Evolutionary conservation across 768 basidiomycete species (phyloP).

Genomic region (Auricularia auricula-judae): DNA sequence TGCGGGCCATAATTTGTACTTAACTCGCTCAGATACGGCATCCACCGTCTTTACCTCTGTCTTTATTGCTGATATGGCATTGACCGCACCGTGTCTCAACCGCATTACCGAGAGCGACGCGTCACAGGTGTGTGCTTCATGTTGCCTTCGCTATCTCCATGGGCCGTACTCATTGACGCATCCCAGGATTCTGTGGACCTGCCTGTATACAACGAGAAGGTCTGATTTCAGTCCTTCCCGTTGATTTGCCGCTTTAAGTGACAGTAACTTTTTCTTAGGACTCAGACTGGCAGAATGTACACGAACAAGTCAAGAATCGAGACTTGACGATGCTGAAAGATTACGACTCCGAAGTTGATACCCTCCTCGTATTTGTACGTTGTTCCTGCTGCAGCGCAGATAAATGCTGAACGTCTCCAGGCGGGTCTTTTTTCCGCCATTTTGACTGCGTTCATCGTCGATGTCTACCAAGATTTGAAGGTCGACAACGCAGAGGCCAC

Average conservation of each 20-base stretch:
- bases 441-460: background rate
- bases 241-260: background rate
- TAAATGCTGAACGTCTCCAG: background rate
- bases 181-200: background rate
- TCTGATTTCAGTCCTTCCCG: background rate
- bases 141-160: too few species aligned
- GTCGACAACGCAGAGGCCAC: background rate
- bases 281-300: background rate
- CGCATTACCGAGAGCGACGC: too few species aligned
- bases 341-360: background rate
- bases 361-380: slow-evolving; percentile 3
- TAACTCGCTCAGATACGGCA: too few species aligned
- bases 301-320: background rate
- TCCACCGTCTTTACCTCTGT: too few species aligned
- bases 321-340: background rate
- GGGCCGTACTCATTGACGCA: too few species aligned
- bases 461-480: background rate
- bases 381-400: background rate
- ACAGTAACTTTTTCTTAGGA: background rate
- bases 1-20: too few species aligned
- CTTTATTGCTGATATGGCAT: too few species aligned
- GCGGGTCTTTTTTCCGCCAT: slow-evolving; percentile 4
- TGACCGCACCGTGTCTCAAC: too few species aligned
- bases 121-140: too few species aligned
- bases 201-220: background rate